Evolutionary conservation across 345 rosid genomes (phyloP), one percentile per base, ranked within the genome.

Genomic region (Eucalyptus sideroxylon): DNA sequence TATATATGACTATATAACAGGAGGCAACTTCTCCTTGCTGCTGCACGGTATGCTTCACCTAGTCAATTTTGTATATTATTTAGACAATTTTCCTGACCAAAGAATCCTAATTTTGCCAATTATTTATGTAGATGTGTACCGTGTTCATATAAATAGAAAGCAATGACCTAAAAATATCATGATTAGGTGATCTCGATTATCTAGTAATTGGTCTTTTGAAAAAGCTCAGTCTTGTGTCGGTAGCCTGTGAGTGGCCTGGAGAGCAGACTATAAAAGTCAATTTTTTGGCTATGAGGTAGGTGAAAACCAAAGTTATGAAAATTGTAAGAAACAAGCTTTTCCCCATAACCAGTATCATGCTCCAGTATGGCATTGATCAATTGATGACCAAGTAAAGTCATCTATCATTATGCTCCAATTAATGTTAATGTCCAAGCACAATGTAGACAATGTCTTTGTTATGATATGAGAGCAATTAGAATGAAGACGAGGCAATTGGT

Each of bases 1-100:
- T 55, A 98, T 97, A 59, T 95, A 96, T 91, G 98, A 98, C 92
- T 93, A 93, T 91, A 92, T 92, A 87, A 89, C 94, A 50, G 95
- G 93, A 26, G 99, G 98, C 13, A 97, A 95, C 92, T 93, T 97
- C 92, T 94, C 95, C 53, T 50, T 91, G 80, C 92, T 95, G 83
- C 93, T 97, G 92, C 99, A 96, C 30, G 98, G 99, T 96, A 95
- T 87, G 92, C 37, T 40, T 88, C 88, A 40, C 47, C 47, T 40
- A 11, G 85, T 40, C 85, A 21, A 77, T 77, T 72, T 72, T 42
- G 83, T 37, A 77, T 77, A 77, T 77, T 37, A 77, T 77, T 21
- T 77, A 19, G 27, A 40, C 47, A 77, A 40, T 40, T 77, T 37
- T 40, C 85, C 47, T 4, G 7, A 77, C 47, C 47, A 40, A 40